Evolutionary conservation across 2,329 filamentous ascomycete genomes (phyloP).

Genomic region (Aschersonia sp.): DNA sequence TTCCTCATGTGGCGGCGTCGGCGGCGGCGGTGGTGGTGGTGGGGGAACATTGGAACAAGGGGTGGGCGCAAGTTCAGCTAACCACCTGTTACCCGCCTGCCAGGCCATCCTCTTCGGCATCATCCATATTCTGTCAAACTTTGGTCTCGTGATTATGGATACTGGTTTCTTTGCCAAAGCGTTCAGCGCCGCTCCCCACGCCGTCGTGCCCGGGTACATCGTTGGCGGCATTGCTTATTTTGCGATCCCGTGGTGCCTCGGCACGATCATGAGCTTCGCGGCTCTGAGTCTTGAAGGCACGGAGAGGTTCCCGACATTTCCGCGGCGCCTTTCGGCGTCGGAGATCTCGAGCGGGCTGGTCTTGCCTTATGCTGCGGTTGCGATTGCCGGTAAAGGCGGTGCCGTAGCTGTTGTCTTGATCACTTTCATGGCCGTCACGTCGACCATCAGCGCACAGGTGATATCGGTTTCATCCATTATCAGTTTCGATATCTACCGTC

Average conservation of each 20-base stretch:
- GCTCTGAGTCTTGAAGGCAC: conserved; percentile 31
- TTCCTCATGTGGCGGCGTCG: not conserved
- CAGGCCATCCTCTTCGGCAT: too few species aligned
- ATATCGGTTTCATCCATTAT: conserved; percentile 39
- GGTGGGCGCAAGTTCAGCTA: too few species aligned
- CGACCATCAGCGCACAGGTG: conserved; percentile 34
- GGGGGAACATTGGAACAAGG: too few species aligned
- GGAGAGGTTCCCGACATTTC: conserved; percentile 37
- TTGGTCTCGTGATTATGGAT: too few species aligned
- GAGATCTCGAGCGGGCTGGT: conserved; percentile 57
- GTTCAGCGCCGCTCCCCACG: conserved; percentile 10
- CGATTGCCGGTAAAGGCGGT: conserved; percentile 54
- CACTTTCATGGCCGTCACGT: conserved; percentile 66
- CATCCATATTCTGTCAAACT: too few species aligned
- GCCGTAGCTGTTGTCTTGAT: conserved; percentile 53
- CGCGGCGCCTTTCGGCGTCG: conserved; percentile 36
- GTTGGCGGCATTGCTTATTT: conserved; percentile 39
- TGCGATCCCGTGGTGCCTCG: conserved; percentile 36
- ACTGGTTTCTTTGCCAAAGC: too few species aligned
- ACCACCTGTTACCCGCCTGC: too few species aligned
- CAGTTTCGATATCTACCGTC: conserved; percentile 36
- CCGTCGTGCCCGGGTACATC: conserved; percentile 28
- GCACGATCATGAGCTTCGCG: conserved; percentile 32
- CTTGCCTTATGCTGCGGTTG: conserved; percentile 49
- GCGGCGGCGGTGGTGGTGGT: too few species aligned